Evolutionary conservation across 306 rosid genomes (phyloP).

Genomic region (Albizia julibrissin): DNA sequence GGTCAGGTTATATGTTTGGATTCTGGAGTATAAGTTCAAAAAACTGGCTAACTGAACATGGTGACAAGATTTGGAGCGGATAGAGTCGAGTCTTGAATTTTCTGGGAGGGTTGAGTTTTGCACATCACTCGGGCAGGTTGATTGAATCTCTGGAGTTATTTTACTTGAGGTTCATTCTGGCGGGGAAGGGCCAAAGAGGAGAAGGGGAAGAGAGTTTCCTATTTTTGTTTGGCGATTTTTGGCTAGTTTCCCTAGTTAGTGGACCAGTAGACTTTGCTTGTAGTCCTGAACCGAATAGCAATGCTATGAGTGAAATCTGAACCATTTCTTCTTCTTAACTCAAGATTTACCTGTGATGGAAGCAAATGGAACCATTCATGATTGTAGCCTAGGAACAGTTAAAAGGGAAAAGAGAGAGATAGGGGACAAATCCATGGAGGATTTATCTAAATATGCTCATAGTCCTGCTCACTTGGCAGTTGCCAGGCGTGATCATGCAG

Average conservation of each 20-base stretch:
- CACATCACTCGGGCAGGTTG: constrained; percentile 24
- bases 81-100: constrained; percentile 22
- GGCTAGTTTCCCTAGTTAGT: constrained; percentile 34
- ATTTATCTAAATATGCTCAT: constrained; percentile 70
- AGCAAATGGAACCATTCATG: constrained; percentile 37
- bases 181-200: constrained; percentile 36
- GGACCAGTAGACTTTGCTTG: constrained; percentile 30
- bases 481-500: constrained; percentile 67
- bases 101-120: constrained; percentile 24
- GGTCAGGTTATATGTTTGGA: constrained; percentile 38
- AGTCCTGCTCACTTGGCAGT: constrained; percentile 93
- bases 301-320: constrained; percentile 31
- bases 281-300: constrained; percentile 20
- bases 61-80: constrained; percentile 35
- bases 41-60: constrained; percentile 21
- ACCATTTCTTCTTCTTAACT: constrained; percentile 38
- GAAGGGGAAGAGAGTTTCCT: neutral
- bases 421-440: constrained; percentile 63
- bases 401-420: constrained; percentile 41
- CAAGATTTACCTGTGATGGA: constrained; percentile 48
- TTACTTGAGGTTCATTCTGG: constrained; percentile 31
- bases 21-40: constrained; percentile 31
- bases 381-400: constrained; percentile 38
- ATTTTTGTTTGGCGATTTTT: constrained; percentile 5
- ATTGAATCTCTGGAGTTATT: constrained; percentile 24